Evolutionary conservation across 495 filamentous ascomycete genomes (phyloP), one percentile per base, ranked within the genome.

Genomic region (Daldinia loculata): DNA sequence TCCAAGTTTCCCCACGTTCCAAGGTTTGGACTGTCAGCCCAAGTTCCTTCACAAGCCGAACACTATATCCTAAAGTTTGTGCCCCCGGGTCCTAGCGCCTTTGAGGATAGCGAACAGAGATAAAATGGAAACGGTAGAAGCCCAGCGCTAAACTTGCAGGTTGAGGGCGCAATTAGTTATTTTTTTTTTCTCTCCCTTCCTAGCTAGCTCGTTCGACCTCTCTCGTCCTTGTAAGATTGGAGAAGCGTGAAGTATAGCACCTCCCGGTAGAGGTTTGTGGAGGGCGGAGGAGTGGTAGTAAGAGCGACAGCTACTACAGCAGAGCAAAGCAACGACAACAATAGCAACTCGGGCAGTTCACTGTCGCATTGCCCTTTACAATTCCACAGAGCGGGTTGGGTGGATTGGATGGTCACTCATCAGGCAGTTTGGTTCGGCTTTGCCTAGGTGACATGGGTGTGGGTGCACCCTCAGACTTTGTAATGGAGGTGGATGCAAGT

Each of bases 341-440:
- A 63, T 69, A 72, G 66, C 56, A 72, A 73, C 66, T 73, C 70
- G 70, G 70, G 70, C 17, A 60, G 70, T 66, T 73, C 70, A 66
- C 56, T 62, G 70, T 73, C 70, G 70, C 70, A 73, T 73, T 63
- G 58, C 57, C 52, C 48, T 73, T 61, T 68, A 56, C 34, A 66
- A 65, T 71, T 67, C 52, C 51, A 67, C 63, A 59, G 58, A 56
- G 62, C 61, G 50, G 67, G 55, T 61, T 41, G 59, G 50, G 69
- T 72, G 69, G 69, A 67, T 72, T 70, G 70, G 57, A 70, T 63
- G 67, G 62, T 66, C 71, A 74, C 57, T 71, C 66, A 65, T 67
- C 71, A 70, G 71, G 66, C 66, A 73, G 66, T 74, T 71, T 74
- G 71, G 71, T 61, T 74, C 71, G 71, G 71, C 71, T 74, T 64